phyloP scores from a whole-genome alignment of 192 early-diverging fungal species.

The Cladochytrium replicatum region DNA sequence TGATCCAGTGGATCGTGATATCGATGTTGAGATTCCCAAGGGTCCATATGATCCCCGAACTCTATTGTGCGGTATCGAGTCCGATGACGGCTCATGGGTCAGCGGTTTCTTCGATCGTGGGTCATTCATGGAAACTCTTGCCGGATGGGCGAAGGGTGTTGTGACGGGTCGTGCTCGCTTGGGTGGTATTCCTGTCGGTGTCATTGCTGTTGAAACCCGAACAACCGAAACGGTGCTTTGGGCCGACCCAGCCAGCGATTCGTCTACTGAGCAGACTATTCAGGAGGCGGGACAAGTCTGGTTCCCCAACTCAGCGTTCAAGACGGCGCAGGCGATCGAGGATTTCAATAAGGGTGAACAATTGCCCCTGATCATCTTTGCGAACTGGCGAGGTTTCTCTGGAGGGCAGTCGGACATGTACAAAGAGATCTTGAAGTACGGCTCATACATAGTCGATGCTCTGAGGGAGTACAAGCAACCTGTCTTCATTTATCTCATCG shows the following conservation, averaged over 20 bases:
- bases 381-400: slow-evolving; percentile 99
- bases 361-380: slow-evolving; percentile 96
- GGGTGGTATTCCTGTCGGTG: slow-evolving; percentile 94
- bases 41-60: slow-evolving; percentile 83
- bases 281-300: slow-evolving; percentile 94
- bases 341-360: slow-evolving; percentile 99
- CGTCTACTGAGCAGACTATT: slow-evolving; percentile 79
- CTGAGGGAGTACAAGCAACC: slow-evolving; percentile 93
- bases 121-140: slow-evolving; percentile 90
- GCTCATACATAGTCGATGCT: slow-evolving; percentile 94
- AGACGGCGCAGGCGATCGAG: slow-evolving; percentile 97
- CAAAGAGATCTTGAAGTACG: slow-evolving; percentile 96
- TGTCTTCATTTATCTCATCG: slow-evolving; percentile 93
- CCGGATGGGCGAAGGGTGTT: slow-evolving; percentile 95
- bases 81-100: slow-evolving; percentile 56
- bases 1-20: slow-evolving; percentile 73
- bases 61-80: slow-evolving; percentile 72
- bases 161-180: slow-evolving; percentile 90
- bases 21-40: slow-evolving; percentile 74
- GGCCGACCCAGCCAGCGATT: slow-evolving; percentile 88
- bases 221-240: slow-evolving; percentile 83
- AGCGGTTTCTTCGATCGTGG: slow-evolving; percentile 93
- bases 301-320: slow-evolving; percentile 98
- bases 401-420: slow-evolving; percentile 99
- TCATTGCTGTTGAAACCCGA: slow-evolving; percentile 93